Base-by-base conservation (phyloP, 495 filamentous ascomycete species). In the Aspergillus asperescens region DNA sequence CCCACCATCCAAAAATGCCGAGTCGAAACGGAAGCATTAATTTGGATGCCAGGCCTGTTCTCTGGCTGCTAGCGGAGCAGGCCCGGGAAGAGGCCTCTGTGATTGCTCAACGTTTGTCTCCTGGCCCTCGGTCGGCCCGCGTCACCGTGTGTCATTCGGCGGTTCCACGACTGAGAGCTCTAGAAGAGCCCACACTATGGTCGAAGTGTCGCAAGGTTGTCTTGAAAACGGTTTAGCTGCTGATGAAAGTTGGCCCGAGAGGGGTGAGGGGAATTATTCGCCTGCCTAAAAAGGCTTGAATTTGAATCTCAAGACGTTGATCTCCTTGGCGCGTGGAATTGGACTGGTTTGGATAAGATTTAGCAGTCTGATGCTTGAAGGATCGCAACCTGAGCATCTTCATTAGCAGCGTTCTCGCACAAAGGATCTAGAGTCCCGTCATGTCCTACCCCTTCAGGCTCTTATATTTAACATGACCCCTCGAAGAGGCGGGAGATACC, bases 11-110 rank as follows among this genome's bases (percentile, higher is more conserved):
- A 20, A 37, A 22, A 24, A 40, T 25, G 31, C 41, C 34, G 29
- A 47, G 22, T 47, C 42, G 51, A 42, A n/a, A 35, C 22, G 42
- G 51, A 42, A n/a, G n/a, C n/a, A 54, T 47, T 40, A 42, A 54
- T 54, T 41, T 23, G 42, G 32, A 39, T 2, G 31, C 34, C 51
- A 19, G 10, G 9, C 22, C 3, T 39, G 10, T 35, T 12, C 29
- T 7, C 28, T 23, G 19, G 18, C 6, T 4, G 10, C 22, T 52
- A 13, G 51, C 51, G 50, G 50, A 53, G 41, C 9, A 32, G 12
- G 12, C 32, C 32, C 32, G 19, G 15, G 9, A 27, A 24, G 4
- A 27, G 29, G 22, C 20, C 18, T 43, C 28, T 52, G 31, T 48
- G 29, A 16, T 39, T 49, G 46, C 29, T 32, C 43, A 15, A 32